phyloP scores from a whole-genome alignment of 2,329 filamentous ascomycete species.

The Monilinia polystroma region DNA sequence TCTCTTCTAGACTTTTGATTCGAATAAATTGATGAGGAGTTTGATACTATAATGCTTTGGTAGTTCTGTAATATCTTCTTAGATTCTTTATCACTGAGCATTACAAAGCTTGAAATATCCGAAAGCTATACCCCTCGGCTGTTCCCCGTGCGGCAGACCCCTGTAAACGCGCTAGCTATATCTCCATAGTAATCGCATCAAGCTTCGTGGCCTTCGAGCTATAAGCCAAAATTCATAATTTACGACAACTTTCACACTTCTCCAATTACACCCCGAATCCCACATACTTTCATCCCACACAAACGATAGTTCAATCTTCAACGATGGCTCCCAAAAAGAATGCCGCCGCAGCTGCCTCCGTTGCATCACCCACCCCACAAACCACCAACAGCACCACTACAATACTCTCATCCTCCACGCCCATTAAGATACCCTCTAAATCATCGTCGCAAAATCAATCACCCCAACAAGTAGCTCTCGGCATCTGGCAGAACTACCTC shows the following conservation, averaged over 20 bases:
- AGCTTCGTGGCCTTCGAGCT: slow-evolving; percentile 26
- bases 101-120: slow-evolving; percentile 12
- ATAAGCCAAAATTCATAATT: slow-evolving; percentile 14
- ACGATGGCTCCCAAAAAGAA: slow-evolving; percentile 53
- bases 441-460: slow-evolving; percentile 35
- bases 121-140: slow-evolving; percentile 22
- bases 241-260: slow-evolving; percentile 20
- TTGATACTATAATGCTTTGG: neutral
- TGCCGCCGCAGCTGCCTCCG: slow-evolving; percentile 37
- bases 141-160: slow-evolving; percentile 14
- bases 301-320: slow-evolving; percentile 19
- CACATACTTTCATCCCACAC: neutral
- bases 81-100: neutral
- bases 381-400: slow-evolving; percentile 28
- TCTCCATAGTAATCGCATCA: slow-evolving; percentile 22
- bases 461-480: slow-evolving; percentile 57
- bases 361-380: slow-evolving; percentile 26
- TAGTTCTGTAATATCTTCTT: neutral
- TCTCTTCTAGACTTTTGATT: slow-evolving; percentile 3
- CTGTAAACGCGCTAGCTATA: slow-evolving; percentile 11
- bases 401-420: slow-evolving; percentile 35
- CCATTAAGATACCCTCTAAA: slow-evolving; percentile 30
- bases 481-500: slow-evolving; percentile 76
- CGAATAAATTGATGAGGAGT: neutral
- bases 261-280: slow-evolving; percentile 12